Base-by-base conservation (phyloP, 2,329 filamentous ascomycete genomes). In the Colletotrichum spinosum region DNA sequence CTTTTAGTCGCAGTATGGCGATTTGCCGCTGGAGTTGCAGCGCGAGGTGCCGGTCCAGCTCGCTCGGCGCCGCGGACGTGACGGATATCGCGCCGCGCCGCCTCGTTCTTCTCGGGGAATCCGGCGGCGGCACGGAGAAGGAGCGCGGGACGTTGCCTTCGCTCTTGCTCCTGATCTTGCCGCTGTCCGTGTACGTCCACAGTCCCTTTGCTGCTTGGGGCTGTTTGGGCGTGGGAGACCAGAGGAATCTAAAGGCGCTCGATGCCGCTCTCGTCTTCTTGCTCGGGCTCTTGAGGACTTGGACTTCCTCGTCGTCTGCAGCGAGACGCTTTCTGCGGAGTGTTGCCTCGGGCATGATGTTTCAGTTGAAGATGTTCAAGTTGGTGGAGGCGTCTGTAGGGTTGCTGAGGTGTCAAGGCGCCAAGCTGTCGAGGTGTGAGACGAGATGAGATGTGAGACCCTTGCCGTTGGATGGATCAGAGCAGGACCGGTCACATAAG, bases 81-180 rank as follows among this genome's bases (percentile, higher is more conserved):
- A 62, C 58, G 15, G 58, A 66, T 25, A 66, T 63, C 46, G 63
- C 63, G 45, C 59, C 59, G 15, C 63, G 63, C 35, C 63, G 63
- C 33, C 63, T 50, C 25, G 52, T 12, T 13, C 58, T 41, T 11
- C 41, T 62, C 4, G 53, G 8, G 25, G 52, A 13, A 17, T 57
- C 63, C 15, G 52, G 53, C 25, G 57, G 51, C 15, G 63, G 52
- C 13, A 49, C 25, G 5, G 63, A 63, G 48, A 57, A 62, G 35
- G 63, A 52, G 25, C 48, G 53, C 52, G 58, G 58, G 25, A 42
- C n/a, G 42, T 53, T 35, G 37, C 38, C 50, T 35, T 45, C n/a
- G 55, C 12, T n/a, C 33, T 37, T 46, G 51, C n/a, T 55, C 35
- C 48, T 56, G 38, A 61, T 44, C 49, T 4, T 63, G 52, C 46